Conservation (phyloP, 495 filamentous ascomycete genomes). For the Geoglossum glabrum region DNA sequence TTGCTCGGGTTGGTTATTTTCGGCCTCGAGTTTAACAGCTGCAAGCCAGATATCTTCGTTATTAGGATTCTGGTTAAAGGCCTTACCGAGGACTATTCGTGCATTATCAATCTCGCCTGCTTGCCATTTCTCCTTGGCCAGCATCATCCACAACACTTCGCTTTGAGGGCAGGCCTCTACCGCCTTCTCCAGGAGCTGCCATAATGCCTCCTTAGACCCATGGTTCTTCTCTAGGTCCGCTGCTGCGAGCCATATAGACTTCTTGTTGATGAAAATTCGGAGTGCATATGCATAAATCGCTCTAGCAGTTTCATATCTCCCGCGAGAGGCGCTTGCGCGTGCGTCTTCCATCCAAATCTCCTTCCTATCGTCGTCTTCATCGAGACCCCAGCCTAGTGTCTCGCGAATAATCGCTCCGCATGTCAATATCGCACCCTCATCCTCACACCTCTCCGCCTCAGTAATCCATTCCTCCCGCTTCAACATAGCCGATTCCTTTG, state of each 20-base stretch:
- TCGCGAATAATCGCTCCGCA: conserved; percentile 76
- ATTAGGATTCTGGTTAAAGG: conserved; percentile 82
- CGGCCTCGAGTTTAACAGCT: conserved; percentile 85
- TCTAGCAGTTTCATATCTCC: conserved; percentile 70
- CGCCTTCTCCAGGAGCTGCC: conserved; percentile 74
- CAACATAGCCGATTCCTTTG: conserved; percentile 81
- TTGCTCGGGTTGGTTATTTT: conserved; percentile 57
- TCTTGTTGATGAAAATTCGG: conserved; percentile 66
- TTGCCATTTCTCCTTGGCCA: conserved; percentile 85
- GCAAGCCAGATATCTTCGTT: conserved; percentile 96
- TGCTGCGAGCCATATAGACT: conserved; percentile 69
- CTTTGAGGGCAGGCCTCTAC: conserved; percentile 79
- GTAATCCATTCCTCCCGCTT: conserved; percentile 93
- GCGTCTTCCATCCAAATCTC: conserved; percentile 92
- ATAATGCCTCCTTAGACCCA: conserved; percentile 63
- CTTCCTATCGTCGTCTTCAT: conserved; percentile 92
- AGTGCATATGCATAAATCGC: conserved; percentile 86
- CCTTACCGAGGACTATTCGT: conserved; percentile 56
- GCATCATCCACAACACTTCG: conserved; percentile 88
- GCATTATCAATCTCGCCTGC: conserved; percentile 70
- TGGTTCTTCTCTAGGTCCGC: conserved; percentile 84
- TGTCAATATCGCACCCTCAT: conserved; percentile 71
- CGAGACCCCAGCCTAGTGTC: conserved; percentile 80
- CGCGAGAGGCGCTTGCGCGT: conserved; percentile 50
- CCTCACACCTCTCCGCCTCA: conserved; percentile 87